Conservation (phyloP, 495 filamentous ascomycete species). For the Neurospora discreta region DNA sequence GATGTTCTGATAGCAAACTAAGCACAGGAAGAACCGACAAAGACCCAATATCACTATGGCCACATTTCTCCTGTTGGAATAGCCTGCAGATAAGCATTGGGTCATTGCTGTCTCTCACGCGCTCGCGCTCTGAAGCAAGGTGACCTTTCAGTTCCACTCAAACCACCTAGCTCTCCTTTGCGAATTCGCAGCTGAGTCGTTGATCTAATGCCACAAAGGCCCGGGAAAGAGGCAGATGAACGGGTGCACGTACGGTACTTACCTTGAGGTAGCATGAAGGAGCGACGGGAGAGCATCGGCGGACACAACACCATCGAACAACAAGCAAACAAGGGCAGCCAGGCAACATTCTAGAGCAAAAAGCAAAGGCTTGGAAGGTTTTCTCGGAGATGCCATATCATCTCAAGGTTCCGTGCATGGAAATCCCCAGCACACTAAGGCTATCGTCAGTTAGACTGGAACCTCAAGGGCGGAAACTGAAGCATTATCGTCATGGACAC, state of each 20-base stretch:
- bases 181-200: not conserved
- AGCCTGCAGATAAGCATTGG: not conserved
- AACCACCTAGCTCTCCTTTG: not conserved
- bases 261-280: not conserved
- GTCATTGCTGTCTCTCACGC: not conserved
- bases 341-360: not conserved
- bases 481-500: not conserved
- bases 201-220: not conserved
- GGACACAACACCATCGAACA: not conserved
- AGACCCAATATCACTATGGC: not conserved
- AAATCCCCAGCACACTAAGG: not conserved
- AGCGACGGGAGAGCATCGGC: not conserved
- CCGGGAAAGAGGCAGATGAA: not conserved
- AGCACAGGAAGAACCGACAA: not conserved
- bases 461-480: not conserved
- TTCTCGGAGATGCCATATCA: not conserved
- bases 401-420: not conserved
- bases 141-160: not conserved
- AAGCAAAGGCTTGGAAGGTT: not conserved
- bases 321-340: not conserved
- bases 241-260: not conserved
- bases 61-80: not conserved
- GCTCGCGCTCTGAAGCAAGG: not conserved
- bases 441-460: not conserved
- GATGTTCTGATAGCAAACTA: not conserved